Percentiles rank a stretch among this genome's conserved stretches.
Evolutionary conservation across 331 rosid species (phyloP).

Genomic region (Malus hybrid): DNA sequence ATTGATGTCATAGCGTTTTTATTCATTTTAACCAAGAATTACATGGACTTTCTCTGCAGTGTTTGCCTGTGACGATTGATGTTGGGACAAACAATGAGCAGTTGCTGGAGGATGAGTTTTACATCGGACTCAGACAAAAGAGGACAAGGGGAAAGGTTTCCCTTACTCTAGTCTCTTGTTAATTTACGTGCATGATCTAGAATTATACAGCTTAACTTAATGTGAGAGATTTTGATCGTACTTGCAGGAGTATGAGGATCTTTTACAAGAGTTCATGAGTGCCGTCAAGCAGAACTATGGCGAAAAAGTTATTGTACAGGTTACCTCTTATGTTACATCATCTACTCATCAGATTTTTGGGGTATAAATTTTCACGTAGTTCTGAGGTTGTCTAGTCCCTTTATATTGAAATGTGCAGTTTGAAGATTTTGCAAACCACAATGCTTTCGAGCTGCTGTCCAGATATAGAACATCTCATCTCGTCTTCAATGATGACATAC

Average conservation of each 20-base stretch:
- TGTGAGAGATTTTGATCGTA: constrained; percentile 13
- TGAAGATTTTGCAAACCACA: constrained; percentile 96
- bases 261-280: constrained; percentile 84
- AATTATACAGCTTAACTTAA: not conserved
- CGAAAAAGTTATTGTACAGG: constrained; percentile 90
- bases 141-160: constrained; percentile 91
- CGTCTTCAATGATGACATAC: constrained; percentile 94
- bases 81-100: constrained; percentile 91
- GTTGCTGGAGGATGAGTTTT: constrained; percentile 79
- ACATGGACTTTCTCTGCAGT: constrained; percentile 33
- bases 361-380: not conserved
- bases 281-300: constrained; percentile 96
- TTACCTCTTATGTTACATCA: constrained; percentile 14
- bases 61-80: constrained; percentile 93
- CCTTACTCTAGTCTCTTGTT: not conserved
- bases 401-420: constrained; percentile 46
- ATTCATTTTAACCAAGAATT: not conserved
- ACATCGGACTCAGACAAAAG: constrained; percentile 83
- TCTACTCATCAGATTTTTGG: not conserved
- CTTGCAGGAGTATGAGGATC: constrained; percentile 77
- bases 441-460: constrained; percentile 81
- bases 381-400: constrained; percentile 10
- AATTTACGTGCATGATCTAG: not conserved
- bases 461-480: constrained; percentile 72
- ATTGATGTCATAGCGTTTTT: not conserved